Evolutionary conservation across 2,329 filamentous ascomycete genomes (phyloP), one percentile per base, ranked within the genome.

Genomic region (Coniochaeta hoffmannii): DNA sequence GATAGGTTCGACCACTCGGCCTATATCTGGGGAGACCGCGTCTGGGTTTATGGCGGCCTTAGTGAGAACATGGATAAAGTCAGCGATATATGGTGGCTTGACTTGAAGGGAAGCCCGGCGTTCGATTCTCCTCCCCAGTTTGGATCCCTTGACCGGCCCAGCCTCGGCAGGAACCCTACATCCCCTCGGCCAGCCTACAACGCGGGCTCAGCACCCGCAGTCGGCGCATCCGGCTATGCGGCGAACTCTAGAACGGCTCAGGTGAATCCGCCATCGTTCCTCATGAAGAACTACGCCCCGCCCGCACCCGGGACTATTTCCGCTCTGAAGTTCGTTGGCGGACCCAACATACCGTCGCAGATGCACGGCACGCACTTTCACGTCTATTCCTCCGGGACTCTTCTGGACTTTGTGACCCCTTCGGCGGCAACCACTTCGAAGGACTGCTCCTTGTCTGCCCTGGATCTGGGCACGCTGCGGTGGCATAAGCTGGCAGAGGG

Each of bases 401-500:
- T 99, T 49, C 83, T 99, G 34, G 94, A 99, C 68, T 93, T 99
- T 66, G 89, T 96, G 38, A 97, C 94, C 0, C 93, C 93, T 1
- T 90, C 92, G 1, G 88, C 90, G 15, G 92, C 92, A 1, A 93
- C 93, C 59, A 88, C 87, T 8, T 84, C 88, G 2, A 87, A 88
- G 60, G 92, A 97, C 63, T 97, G 93, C 61, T 96, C 92, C 19
- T 72, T 99, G 22, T 96, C 91, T 0, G 89, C 91, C 3, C 75
- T 99, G 26, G 94, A 99, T 63, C 77, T 99, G 11, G 87, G 88
- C 56, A 87, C 89, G 0, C 74, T 97, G 52, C 86, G 92, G 50
- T 99, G 94, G 94, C 91, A 96, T 70, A 95, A 92, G 67, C 78
- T 99, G 17, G 94, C 93, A 1, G 93, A 97, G 65, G 94, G 94